Percentiles rank a stretch among this genome's conserved stretches.
Conservation (phyloP, 805 yeast genomes). For the Hanseniaspora pseudoguilliermondii region DNA sequence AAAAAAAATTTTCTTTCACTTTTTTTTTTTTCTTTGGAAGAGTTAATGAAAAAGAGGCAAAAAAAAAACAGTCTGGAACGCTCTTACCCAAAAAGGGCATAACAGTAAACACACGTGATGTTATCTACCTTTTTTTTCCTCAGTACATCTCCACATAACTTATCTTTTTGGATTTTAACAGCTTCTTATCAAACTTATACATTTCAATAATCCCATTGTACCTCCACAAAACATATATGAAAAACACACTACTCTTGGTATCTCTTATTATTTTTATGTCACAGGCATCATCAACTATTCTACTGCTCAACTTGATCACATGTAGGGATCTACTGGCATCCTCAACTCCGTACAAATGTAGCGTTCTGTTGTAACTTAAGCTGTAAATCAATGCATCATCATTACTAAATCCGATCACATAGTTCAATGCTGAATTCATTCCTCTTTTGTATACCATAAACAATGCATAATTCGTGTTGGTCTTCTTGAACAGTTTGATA, state of each 20-base stretch:
- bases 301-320: slow-evolving; percentile 34
- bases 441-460: slow-evolving; percentile 85
- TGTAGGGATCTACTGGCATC: slow-evolving; percentile 10
- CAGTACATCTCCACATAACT: background rate
- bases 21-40: too few relatives aligned
- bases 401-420: slow-evolving; percentile 74
- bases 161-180: background rate
- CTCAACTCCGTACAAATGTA: slow-evolving; percentile 39
- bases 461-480: slow-evolving; percentile 31
- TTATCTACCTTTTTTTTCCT: background rate
- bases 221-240: slow-evolving; percentile 9
- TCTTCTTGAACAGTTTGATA: background rate
- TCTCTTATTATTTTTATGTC: slow-evolving; percentile 20
- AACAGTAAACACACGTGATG: too few relatives aligned
- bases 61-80: background rate
- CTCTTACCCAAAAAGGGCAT: too few relatives aligned
- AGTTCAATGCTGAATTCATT: slow-evolving; percentile 67
- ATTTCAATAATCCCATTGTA: slow-evolving; percentile 2
- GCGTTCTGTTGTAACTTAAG: slow-evolving; percentile 74
- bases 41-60: too few relatives aligned
- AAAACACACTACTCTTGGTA: slow-evolving; percentile 59
- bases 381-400: slow-evolving; percentile 68
- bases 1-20: too few relatives aligned
- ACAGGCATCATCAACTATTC: slow-evolving; percentile 52
- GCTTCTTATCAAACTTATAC: background rate